Conservation (phyloP, 2,329 filamentous ascomycete species). For the Endocalyx cinctus region DNA sequence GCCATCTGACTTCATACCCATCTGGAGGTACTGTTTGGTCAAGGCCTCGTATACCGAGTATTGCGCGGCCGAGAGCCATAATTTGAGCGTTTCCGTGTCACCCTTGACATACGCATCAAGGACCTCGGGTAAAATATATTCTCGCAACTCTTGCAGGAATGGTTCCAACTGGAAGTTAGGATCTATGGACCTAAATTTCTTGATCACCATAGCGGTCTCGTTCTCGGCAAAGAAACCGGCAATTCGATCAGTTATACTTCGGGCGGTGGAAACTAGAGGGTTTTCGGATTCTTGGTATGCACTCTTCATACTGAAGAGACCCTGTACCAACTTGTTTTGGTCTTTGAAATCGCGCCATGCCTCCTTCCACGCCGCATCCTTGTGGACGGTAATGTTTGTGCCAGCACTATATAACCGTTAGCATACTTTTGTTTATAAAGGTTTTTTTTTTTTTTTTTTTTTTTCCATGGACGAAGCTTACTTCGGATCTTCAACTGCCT, state of each 20-base stretch:
- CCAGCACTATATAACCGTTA: constrained; percentile 63
- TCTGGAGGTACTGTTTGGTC: constrained; percentile 90
- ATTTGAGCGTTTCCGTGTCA: constrained; percentile 81
- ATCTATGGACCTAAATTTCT: constrained; percentile 95
- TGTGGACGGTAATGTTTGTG: constrained; percentile 91
- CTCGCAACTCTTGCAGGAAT: constrained; percentile 90
- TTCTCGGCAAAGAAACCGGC: constrained; percentile 98
- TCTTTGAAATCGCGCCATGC: constrained; percentile 97
- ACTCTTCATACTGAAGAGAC: constrained; percentile 78
- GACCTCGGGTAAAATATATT: constrained; percentile 96
- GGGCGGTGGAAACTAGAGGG: constrained; percentile 84
- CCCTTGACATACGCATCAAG: constrained; percentile 98
- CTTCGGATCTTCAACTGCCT: constrained; percentile 80
- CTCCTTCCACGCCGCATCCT: constrained; percentile 96
- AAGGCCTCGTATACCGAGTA: constrained; percentile 96
- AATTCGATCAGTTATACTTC: constrained; percentile 88
- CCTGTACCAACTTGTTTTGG: constrained; percentile 80
- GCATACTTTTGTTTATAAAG: too few species aligned
- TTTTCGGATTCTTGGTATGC: constrained; percentile 97
- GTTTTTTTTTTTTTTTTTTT: not conserved
- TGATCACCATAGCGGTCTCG: constrained; percentile 95
- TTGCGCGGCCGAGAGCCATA: constrained; percentile 95
- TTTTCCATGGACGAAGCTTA: constrained; percentile 46
- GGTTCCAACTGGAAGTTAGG: constrained; percentile 91
- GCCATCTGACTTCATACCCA: constrained; percentile 90